These are phyloP conservation scores for Metschnikowia baotianmanensis DNA, from an alignment of 805 yeast species.

Conservation along the genomic window DNA sequence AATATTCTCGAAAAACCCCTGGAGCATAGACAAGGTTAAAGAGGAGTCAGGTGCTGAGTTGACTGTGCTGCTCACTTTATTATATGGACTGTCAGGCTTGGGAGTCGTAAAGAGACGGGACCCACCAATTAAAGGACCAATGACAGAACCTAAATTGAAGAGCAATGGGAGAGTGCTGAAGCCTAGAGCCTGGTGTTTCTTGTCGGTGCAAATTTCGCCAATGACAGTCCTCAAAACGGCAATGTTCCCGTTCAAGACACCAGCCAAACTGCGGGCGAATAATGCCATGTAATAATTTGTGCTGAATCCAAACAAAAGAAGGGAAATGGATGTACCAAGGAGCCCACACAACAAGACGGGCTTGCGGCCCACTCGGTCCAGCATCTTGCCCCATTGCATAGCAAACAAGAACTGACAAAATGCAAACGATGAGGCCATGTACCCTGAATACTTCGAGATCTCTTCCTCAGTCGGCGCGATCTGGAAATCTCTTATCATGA, in stretches of 20 bases:
- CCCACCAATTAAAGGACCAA: constrained; percentile 60
- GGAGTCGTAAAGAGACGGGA: constrained; percentile 52
- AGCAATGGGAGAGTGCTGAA: constrained; percentile 60
- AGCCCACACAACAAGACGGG: constrained; percentile 51
- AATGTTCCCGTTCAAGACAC: constrained; percentile 61
- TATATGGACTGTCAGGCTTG: constrained; percentile 19
- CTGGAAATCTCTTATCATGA: constrained; percentile 59
- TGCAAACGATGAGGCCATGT: constrained; percentile 59
- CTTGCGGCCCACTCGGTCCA: constrained; percentile 58
- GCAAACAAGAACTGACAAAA: constrained; percentile 57
- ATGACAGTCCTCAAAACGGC: constrained; percentile 61
- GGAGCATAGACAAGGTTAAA: neutral
- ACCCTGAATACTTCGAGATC: constrained; percentile 60
- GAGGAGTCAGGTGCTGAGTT: neutral
- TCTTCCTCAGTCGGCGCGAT: constrained; percentile 47
- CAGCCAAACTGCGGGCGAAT: constrained; percentile 51
- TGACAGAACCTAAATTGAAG: constrained; percentile 57
- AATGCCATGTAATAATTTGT: constrained; percentile 51
- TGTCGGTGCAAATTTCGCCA: constrained; percentile 58
- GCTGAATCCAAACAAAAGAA: constrained; percentile 54
- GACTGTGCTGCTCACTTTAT: neutral
- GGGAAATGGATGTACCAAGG: constrained; percentile 47
- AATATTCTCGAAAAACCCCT: constrained; percentile 22
- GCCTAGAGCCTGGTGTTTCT: constrained; percentile 60
- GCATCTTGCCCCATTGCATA: constrained; percentile 57